Conservation (phyloP, 768 basidiomycete genomes). For the Leccinum ochraceum region DNA sequence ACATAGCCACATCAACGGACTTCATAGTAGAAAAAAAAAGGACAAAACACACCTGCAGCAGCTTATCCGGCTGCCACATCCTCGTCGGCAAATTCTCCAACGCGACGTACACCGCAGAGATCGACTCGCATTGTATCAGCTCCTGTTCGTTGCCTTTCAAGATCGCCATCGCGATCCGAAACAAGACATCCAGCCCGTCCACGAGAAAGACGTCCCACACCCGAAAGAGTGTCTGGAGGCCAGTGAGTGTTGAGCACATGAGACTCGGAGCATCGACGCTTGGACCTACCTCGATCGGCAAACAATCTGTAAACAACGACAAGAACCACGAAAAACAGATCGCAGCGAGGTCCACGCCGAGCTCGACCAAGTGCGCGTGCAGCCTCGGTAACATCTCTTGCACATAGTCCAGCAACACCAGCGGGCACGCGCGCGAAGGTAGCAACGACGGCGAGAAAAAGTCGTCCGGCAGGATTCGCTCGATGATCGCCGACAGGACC, state of each 20-base stretch:
- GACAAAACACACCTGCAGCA: slow-evolving; percentile 75
- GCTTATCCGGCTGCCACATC: slow-evolving; percentile 91
- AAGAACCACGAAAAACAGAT: slow-evolving; percentile 98
- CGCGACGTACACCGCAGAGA: slow-evolving; percentile 86
- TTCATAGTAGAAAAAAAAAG: no score
- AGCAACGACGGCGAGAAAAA: slow-evolving; percentile 94
- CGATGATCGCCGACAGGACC: slow-evolving; percentile 87
- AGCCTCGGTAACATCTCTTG: slow-evolving; percentile 75
- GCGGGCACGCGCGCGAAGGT: slow-evolving; percentile 91
- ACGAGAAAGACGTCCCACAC: slow-evolving; percentile 97
- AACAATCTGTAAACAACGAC: slow-evolving; percentile 83
- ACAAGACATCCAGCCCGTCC: slow-evolving; percentile 88
- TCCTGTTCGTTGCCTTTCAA: slow-evolving; percentile 83
- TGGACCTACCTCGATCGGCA: slow-evolving; percentile 87
- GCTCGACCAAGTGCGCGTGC: slow-evolving; percentile 68
- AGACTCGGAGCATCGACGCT: neutral
- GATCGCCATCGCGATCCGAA: slow-evolving; percentile 87
- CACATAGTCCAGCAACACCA: slow-evolving; percentile 88
- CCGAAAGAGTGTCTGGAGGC: slow-evolving; percentile 73
- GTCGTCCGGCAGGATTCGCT: slow-evolving; percentile 84
- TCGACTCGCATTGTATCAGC: slow-evolving; percentile 79
- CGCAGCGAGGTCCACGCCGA: slow-evolving; percentile 88
- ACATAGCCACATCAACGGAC: no score
- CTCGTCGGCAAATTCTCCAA: slow-evolving; percentile 88
- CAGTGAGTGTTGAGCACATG: no score